Evolutionary conservation across 2,329 filamentous ascomycete species (phyloP), one percentile per base, ranked within the genome.

Genomic region (Fusarium irregulare): DNA sequence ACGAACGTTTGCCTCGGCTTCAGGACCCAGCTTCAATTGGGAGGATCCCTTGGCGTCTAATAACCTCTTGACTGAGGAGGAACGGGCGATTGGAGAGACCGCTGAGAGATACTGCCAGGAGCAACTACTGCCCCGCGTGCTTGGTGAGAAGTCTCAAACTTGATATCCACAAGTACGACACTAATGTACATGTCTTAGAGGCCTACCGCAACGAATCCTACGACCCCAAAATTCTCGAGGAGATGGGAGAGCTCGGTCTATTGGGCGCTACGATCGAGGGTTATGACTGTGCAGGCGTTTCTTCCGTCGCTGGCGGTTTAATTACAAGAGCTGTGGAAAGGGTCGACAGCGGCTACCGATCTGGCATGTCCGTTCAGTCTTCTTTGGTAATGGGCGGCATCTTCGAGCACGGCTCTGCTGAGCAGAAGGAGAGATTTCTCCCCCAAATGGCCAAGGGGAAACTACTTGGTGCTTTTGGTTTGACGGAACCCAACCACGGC

Each of bases 71-170:
- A 97, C 94, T 2, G 93, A 97, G 71, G 96, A 99, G 64, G 96
- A 99, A 80, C 78, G 93, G 70, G 93, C 94, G 16, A 95, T 99
- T 72, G 87, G 92, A 44, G 93, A 98, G 75, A 97, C 93, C 8
- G 95, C 95, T 34, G 92, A 97, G 80, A 88, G 93, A 66, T 99
- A 98, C 78, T 98, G 94, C 78, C 95, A 98, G 80, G 94, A 98
- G 79, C 88, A 89, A 64, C 85, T 99, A 83, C 84, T 92, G 44
- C 96, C 96, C 53, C 87, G 95, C 70, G 92, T 99, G 53, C 85
- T 98, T 64, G 91, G 94, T 97, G 85, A 72, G 64, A 64, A 45
- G 27, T 49, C 42, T 70, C 12, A 20, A 9, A 20, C 18, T n/a
- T 23, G 16, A 41, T 44, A 40, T 64, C 28, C 21, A 44, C 27